phyloP scores from a whole-genome alignment of 371 early-diverging fungal genomes.

The Encephalitozoon romaleae region DNA sequence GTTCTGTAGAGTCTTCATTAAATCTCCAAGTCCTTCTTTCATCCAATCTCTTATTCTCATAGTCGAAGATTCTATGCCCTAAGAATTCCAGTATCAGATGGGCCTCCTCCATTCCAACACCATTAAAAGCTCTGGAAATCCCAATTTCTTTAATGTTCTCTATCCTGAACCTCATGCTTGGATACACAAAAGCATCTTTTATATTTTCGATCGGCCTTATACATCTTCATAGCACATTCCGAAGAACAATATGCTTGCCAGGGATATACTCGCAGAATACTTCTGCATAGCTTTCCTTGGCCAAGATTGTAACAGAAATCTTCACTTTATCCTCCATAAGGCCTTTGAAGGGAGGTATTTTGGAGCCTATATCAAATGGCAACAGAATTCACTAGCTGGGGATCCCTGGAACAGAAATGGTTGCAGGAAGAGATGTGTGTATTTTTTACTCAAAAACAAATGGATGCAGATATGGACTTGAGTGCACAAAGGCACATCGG shows the following conservation, averaged over 20 bases:
- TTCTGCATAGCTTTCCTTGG: background rate
- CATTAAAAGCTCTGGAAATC: background rate
- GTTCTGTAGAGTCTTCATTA: background rate
- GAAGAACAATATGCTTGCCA: background rate
- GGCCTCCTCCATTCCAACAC: background rate
- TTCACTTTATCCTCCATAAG: background rate
- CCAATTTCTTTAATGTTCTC: background rate
- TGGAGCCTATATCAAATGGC: background rate
- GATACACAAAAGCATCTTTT: background rate
- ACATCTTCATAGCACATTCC: background rate
- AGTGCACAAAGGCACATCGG: conserved; percentile 88
- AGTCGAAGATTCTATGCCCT: background rate
- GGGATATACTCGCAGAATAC: background rate
- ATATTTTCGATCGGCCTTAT: background rate
- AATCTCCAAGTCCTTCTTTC: background rate
- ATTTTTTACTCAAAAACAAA: conserved; percentile 94
- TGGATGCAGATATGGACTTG: conserved; percentile 87
- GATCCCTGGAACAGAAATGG: background rate
- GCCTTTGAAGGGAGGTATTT: background rate
- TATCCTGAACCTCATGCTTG: background rate
- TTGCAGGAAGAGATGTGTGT: conserved; percentile 61
- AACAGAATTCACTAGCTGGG: background rate
- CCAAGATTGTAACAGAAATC: background rate
- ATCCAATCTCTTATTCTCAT: background rate
- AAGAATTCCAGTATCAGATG: background rate